Percentiles rank a stretch among this genome's conserved stretches.
Evolutionary conservation across 495 filamentous ascomycete species (phyloP).

Genomic region (Durotheca rogersii): DNA sequence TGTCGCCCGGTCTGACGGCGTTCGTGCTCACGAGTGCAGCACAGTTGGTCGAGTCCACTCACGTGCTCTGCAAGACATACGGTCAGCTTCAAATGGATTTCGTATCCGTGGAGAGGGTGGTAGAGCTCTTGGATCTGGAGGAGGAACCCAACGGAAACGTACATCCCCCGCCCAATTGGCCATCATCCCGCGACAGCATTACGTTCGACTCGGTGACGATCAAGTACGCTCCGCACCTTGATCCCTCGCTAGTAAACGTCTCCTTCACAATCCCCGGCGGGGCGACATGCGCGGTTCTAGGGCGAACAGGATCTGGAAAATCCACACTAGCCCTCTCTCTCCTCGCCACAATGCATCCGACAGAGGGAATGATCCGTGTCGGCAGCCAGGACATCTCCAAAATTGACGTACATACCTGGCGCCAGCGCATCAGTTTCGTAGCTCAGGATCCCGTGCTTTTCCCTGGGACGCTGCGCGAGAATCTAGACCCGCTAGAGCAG

Average conservation of each 20-base stretch:
- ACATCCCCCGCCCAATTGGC: conserved; percentile 74
- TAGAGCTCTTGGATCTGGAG: conserved; percentile 73
- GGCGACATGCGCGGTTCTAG: conserved; percentile 66
- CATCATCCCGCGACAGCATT: conserved; percentile 65
- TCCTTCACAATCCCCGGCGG: conserved; percentile 71
- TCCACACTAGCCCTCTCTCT: conserved; percentile 59
- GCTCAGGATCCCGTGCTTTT: conserved; percentile 65
- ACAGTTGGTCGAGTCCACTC: conserved; percentile 67
- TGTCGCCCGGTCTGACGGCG: conserved; percentile 71
- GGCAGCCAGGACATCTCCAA: conserved; percentile 52
- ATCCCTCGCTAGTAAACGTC: conserved; percentile 64
- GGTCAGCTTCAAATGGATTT: conserved; percentile 87
- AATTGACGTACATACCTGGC: conserved; percentile 55
- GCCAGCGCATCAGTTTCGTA: conserved; percentile 59
- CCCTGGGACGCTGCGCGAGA: conserved; percentile 55
- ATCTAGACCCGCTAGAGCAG: conserved; percentile 54
- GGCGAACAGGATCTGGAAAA: conserved; percentile 65
- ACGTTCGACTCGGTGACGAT: conserved; percentile 74
- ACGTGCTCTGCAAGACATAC: conserved; percentile 70
- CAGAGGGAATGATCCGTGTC: conserved; percentile 52
- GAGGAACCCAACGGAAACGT: conserved; percentile 67
- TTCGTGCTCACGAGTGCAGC: conserved; percentile 68
- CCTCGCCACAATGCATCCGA: conserved; percentile 52
- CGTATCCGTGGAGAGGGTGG: conserved; percentile 79
- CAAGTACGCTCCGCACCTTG: conserved; percentile 72